phyloP scores from a whole-genome alignment of 2,329 filamentous ascomycete species.

The Penicillium sp. region DNA sequence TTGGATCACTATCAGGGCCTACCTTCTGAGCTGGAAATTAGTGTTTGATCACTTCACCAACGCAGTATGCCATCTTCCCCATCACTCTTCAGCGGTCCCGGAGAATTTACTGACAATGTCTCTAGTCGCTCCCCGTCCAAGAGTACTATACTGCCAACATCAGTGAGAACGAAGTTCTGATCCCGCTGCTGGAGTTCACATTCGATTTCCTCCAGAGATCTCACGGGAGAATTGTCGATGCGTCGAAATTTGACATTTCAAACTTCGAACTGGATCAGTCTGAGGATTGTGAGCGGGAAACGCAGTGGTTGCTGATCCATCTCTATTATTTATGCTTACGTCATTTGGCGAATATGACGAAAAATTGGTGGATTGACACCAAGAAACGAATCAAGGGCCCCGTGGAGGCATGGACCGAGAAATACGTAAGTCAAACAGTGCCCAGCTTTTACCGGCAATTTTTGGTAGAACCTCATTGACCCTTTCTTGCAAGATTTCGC shows the following conservation, averaged over 20 bases:
- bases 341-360: slow-evolving; percentile 71
- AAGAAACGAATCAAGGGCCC: slow-evolving; percentile 71
- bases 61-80: slow-evolving; percentile 43
- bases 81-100: background rate
- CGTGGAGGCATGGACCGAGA: slow-evolving; percentile 79
- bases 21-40: slow-evolving; percentile 82
- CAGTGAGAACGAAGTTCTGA: slow-evolving; percentile 64
- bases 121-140: slow-evolving; percentile 69
- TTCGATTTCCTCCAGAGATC: slow-evolving; percentile 82
- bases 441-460: background rate
- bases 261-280: slow-evolving; percentile 56
- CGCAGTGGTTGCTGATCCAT: slow-evolving; percentile 78
- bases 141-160: slow-evolving; percentile 73
- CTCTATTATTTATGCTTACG: slow-evolving; percentile 77
- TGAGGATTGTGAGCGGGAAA: slow-evolving; percentile 63
- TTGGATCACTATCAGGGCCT: slow-evolving; percentile 65
- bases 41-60: slow-evolving; percentile 79
- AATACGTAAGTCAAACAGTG: slow-evolving; percentile 59
- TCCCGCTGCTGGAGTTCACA: slow-evolving; percentile 66
- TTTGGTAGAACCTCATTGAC: slow-evolving; percentile 6
- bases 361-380: slow-evolving; percentile 77
- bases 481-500: slow-evolving; percentile 32
- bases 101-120: slow-evolving; percentile 20
- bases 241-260: slow-evolving; percentile 63
- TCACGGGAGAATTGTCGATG: slow-evolving; percentile 63